A percentile compares a stretch with the other conserved stretches of the same genome.
phyloP scores from a whole-genome alignment of 2,329 filamentous ascomycete genomes.

The Amauroascus niger region DNA sequence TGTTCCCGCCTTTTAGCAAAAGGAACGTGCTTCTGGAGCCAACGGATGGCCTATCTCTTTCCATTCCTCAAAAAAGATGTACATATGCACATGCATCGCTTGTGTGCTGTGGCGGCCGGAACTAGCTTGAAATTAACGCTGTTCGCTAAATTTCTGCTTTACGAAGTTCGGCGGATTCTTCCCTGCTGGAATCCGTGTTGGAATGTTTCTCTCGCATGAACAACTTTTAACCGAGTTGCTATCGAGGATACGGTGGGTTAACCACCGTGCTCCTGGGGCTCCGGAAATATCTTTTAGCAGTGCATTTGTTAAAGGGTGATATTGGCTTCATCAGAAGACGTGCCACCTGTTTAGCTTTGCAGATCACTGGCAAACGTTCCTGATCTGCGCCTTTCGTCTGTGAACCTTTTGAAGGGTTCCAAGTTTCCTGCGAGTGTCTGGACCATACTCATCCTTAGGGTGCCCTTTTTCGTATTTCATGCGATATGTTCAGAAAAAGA shows the following conservation, averaged over 20 bases:
- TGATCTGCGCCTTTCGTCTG: not conserved
- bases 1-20: not conserved
- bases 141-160: not conserved
- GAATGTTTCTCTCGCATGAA: not conserved
- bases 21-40: not conserved
- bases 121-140: not conserved
- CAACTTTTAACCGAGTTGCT: not conserved
- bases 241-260: too few relatives aligned
- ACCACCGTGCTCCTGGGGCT: not conserved
- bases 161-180: not conserved
- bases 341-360: not conserved
- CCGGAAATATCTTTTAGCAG: not conserved
- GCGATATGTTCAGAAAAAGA: not conserved
- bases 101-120: not conserved
- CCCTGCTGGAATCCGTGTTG: not conserved
- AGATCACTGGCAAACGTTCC: conserved; percentile 2
- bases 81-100: not conserved
- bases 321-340: too few relatives aligned
- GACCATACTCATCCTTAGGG: not conserved
- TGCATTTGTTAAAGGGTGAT: too few relatives aligned
- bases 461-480: not conserved
- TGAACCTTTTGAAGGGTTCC: not conserved
- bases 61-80: too few relatives aligned
- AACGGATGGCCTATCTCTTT: not conserved
- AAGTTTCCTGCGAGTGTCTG: not conserved